Evolutionary conservation across 148 eudicot species (phyloP), one percentile per base, ranked within the genome.

Genomic region (Vaccinium myrtillus): DNA sequence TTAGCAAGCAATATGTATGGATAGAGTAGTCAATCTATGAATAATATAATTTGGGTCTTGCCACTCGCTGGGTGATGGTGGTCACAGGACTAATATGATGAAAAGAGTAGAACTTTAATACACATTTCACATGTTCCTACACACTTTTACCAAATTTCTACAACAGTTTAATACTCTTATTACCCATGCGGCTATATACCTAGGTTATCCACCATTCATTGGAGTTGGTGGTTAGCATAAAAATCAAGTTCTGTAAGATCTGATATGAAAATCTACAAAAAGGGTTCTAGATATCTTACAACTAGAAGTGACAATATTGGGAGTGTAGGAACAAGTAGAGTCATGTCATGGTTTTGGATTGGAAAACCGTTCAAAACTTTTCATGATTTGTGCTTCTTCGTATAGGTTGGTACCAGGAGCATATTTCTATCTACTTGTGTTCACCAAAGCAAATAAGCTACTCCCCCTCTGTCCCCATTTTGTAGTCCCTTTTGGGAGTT

Each of bases 381-480:
- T 53, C 63, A 54, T 78, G 81, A 78, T 78, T 78, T 78, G 63
- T 2, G 12, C 30, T 78, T 58, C 63, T 25, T 78, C 63, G 12
- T 75, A 50, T 12, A 11, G 8, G 23, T 77, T 50, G 80, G 27
- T 50, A 49, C 50, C 19, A 51, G 12, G 58, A 25, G 27, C n/a
- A 74, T 76, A 73, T 73, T 73, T 73, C 49, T 32, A 39, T 73
- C 39, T 30, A 36, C 6, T 3, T 0, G 39, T 5, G 21, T 12
- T 27, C 1, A 67, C 36, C 16, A 19, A 36, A 75, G 43, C 3
- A 75, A 15, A 63, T 7, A 18, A 13, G 13, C 27, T 13, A 36
- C 39, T 36, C 39, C 39, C 32, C 39, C 39, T 36, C 3, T 2
- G 39, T 36, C 39, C 39, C 39, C 39, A 2, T 36, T 36, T 36